These are phyloP conservation scores for Lojkania enalia DNA, from an alignment of 2,329 filamentous ascomycete genomes.

Conservation along the genomic window DNA sequence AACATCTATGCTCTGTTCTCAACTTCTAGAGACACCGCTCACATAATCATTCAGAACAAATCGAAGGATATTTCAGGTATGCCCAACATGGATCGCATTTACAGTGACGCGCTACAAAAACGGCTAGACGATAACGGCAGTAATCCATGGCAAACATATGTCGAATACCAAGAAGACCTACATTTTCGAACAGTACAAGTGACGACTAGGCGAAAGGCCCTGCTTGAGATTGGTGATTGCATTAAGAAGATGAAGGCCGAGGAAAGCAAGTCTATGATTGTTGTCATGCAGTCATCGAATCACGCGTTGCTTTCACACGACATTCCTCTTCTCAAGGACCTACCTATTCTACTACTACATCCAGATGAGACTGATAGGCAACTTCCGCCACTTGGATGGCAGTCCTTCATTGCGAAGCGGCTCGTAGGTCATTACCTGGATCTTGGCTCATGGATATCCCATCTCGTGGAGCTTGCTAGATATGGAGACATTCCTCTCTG, in stretches of 20 bases:
- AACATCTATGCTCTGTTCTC: conserved; percentile 96
- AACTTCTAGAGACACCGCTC: conserved; percentile 74
- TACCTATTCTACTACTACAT: conserved; percentile 79
- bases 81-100: conserved; percentile 88
- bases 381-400: conserved; percentile 91
- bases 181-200: conserved; percentile 86
- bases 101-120: conserved; percentile 72
- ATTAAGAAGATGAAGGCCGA: conserved; percentile 90
- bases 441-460: conserved; percentile 88
- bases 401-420: conserved; percentile 81
- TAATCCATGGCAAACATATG: conserved; percentile 75
- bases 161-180: conserved; percentile 84
- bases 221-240: conserved; percentile 83
- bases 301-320: conserved; percentile 80
- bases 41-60: conserved; percentile 86
- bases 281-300: conserved; percentile 90
- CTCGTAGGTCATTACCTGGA: conserved; percentile 89
- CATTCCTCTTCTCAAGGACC: conserved; percentile 78
- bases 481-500: conserved; percentile 95
- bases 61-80: conserved; percentile 80
- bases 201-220: conserved; percentile 84
- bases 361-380: conserved; percentile 84
- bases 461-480: conserved; percentile 82
- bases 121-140: conserved; percentile 68
- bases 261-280: conserved; percentile 75